phyloP scores from a whole-genome alignment of 2,329 filamentous ascomycete species.

The Akanthomyces dipterigenus region DNA sequence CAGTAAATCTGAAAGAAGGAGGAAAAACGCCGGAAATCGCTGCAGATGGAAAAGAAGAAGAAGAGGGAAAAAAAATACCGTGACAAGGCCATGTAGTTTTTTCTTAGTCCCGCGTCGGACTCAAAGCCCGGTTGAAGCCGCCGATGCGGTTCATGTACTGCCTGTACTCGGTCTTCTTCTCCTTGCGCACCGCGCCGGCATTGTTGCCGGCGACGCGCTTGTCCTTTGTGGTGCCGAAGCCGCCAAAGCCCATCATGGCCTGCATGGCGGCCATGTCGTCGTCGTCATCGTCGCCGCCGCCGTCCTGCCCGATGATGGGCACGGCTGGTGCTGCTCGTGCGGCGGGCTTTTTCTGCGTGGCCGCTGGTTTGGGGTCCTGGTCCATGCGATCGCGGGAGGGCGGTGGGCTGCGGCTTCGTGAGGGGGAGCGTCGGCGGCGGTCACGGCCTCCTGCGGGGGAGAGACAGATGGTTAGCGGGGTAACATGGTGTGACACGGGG shows the following conservation, averaged over 20 bases:
- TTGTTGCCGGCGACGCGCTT: conserved; percentile 86
- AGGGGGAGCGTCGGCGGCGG: conserved; percentile 4
- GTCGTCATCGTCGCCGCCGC: conserved; percentile 51
- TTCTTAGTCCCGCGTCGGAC: conserved; percentile 38
- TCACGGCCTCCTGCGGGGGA: neutral
- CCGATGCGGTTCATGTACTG: conserved; percentile 93
- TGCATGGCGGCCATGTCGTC: conserved; percentile 68
- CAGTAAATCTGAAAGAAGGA: too few relatives aligned
- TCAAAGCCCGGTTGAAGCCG: conserved; percentile 74
- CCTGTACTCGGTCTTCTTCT: conserved; percentile 90
- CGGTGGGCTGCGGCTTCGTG: conserved; percentile 1
- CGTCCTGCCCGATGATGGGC: conserved; percentile 7
- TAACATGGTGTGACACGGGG: neutral
- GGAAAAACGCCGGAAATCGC: too few relatives aligned
- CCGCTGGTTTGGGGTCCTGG: conserved; percentile 20
- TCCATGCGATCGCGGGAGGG: conserved; percentile 21
- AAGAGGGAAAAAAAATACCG: neutral
- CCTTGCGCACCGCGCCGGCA: conserved; percentile 74
- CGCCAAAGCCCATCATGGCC: conserved; percentile 83
- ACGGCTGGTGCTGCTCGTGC: conserved; percentile 16
- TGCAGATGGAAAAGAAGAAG: too few relatives aligned
- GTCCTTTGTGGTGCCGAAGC: conserved; percentile 80
- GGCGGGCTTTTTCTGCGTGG: neutral
- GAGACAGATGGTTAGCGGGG: neutral
- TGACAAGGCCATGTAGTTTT: too few relatives aligned